Conservation (phyloP, 73 alveolate genomes). For the Paramecium octaurelia region DNA sequence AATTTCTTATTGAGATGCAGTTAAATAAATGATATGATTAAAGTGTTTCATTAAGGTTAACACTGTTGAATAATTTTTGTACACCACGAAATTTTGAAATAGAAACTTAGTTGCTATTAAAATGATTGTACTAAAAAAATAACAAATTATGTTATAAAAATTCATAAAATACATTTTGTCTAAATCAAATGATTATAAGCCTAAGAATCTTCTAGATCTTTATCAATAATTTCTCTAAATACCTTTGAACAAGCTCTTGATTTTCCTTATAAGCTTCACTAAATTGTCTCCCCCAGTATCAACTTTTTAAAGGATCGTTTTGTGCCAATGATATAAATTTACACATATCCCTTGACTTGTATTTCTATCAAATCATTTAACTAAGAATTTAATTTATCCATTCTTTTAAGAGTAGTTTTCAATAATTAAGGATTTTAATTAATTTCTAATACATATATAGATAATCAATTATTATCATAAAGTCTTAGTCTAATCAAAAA, state of each 20-base stretch:
- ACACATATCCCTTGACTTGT: no score
- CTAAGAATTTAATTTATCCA: not conserved
- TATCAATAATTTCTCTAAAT: not conserved
- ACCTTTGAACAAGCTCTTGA: not conserved
- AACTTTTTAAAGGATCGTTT: not conserved
- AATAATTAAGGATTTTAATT: slow-evolving; percentile 44
- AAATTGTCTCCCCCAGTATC: not conserved
- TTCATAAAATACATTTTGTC: slow-evolving; percentile 19
- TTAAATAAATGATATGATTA: not conserved
- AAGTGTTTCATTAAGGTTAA: not conserved
- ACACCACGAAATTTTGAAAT: not conserved
- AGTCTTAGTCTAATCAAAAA: slow-evolving; percentile 37
- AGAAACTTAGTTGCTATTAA: not conserved
- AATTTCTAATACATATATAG: slow-evolving; percentile 39
- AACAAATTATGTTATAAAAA: not conserved
- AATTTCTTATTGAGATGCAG: not conserved
- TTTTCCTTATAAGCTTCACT: not conserved
- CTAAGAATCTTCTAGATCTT: not conserved
- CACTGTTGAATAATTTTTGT: not conserved
- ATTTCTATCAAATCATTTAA: not conserved
- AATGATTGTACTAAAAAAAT: not conserved
- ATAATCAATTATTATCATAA: not conserved
- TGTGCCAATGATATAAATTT: not conserved
- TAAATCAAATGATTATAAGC: slow-evolving; percentile 24
- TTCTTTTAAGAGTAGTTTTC: slow-evolving; percentile 6